Evolutionary conservation across 768 basidiomycete species (phyloP).

Genomic region (Russula brevipes): DNA sequence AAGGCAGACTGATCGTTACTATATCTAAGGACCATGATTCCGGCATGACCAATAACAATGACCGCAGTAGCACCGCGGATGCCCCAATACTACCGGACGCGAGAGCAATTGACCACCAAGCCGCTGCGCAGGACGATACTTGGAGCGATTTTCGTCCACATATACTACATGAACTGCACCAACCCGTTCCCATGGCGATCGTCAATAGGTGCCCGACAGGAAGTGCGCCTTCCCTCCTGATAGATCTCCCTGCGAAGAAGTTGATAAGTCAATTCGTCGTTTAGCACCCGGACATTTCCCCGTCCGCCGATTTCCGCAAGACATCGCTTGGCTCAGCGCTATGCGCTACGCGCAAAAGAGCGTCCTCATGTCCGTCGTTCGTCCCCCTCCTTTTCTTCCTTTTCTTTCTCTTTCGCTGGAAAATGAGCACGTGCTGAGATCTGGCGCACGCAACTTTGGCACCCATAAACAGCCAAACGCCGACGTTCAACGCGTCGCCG

Average conservation of each 20-base stretch:
- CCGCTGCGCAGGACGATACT: conserved; percentile 6
- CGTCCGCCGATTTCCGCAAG: conserved; percentile 52
- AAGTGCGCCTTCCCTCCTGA: not conserved
- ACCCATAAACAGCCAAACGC: conserved; percentile 46
- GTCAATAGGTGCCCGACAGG: conserved; percentile 53
- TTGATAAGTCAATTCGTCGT: not conserved
- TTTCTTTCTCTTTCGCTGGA: too few species aligned
- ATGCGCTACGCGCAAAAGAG: conserved; percentile 53
- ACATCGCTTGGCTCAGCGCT: conserved; percentile 62
- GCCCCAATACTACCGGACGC: not conserved
- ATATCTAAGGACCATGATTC: not conserved
- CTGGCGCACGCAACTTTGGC: too few species aligned
- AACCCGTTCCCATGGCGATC: conserved; percentile 58
- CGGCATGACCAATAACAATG: not conserved
- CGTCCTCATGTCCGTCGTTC: conserved; percentile 50
- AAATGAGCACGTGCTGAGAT: not conserved
- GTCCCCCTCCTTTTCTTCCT: too few species aligned
- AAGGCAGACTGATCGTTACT: not conserved
- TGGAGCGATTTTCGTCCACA: conserved; percentile 57
- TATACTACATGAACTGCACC: conserved; percentile 52
- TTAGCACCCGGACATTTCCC: conserved; percentile 42
- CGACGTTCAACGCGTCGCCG: conserved; percentile 63
- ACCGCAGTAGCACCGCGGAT: not conserved
- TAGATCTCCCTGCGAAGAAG: not conserved
- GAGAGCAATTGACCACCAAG: not conserved